Conservation (phyloP, 805 yeast genomes). For the Kluyveromyces starmeri region DNA sequence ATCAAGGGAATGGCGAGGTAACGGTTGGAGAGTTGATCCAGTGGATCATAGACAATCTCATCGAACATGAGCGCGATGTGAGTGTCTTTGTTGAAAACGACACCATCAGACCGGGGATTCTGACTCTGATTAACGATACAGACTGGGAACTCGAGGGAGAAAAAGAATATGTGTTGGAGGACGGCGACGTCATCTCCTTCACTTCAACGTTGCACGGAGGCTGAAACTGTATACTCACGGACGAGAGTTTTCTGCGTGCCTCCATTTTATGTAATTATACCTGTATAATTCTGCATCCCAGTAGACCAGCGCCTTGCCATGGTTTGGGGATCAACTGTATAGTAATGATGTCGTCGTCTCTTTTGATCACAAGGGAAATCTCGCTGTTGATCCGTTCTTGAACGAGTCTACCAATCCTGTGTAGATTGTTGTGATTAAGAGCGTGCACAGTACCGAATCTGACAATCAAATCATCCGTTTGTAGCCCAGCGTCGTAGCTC, state of each 20-base stretch:
- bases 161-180: constrained; percentile 67
- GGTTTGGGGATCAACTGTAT: constrained; percentile 37
- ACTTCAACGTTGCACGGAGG: constrained; percentile 97
- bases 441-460: constrained; percentile 47
- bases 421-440: constrained; percentile 44
- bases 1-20: constrained; percentile 30
- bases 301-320: constrained; percentile 62
- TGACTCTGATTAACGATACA: constrained; percentile 84
- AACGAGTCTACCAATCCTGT: constrained; percentile 38
- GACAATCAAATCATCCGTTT: constrained; percentile 44
- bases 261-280: constrained; percentile 22
- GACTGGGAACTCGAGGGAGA: constrained; percentile 96
- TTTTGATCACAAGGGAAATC: constrained; percentile 20
- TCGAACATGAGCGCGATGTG: constrained; percentile 51
- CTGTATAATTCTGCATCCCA: constrained; percentile 55
- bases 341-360: constrained; percentile 26
- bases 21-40: constrained; percentile 43
- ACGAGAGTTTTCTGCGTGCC: neutral
- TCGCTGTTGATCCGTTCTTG: constrained; percentile 29
- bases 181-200: constrained; percentile 72
- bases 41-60: constrained; percentile 44
- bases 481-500: constrained; percentile 35
- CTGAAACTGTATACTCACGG: constrained; percentile 29
- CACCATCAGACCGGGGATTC: constrained; percentile 81
- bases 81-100: constrained; percentile 77